Base-by-base conservation (phyloP, 148 eudicot species). In the Drosera capensis region DNA sequence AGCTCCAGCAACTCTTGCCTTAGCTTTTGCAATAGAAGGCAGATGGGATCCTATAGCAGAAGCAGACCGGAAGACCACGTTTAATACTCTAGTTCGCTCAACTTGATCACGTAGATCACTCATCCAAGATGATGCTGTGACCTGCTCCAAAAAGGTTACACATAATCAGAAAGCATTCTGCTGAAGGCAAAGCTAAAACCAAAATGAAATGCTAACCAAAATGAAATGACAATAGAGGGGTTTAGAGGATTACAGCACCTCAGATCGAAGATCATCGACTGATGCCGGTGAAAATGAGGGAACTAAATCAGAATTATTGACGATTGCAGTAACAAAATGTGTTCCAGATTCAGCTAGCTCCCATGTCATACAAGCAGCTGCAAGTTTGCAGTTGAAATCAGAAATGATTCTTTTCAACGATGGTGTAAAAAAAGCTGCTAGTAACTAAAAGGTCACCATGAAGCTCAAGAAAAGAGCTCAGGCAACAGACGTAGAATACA, bases 331-430 rank as follows among this genome's bases (percentile, higher is more conserved):
- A 35, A 88, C 73, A 59, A 88, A 88, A 49, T 79, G 80, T 52
- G 77, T 72, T 37, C 96, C 96, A 45, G 96, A 88, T 69, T 88
- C 94, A 3, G 96, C 96, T 55, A 88, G 71, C 47, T 83, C 94
- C 96, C 90, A 83, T 23, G 96, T 88, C 96, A 88, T 80, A 59
- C 96, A 83, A 43, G 96, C 96, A 70, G 94, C 96, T 88, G 77
- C 58, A 74, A 52, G 57, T 39, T 60, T 4, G 38, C 19, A 54
- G n/a, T 43, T 3, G 47, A 25, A 24, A 28, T 9, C 31, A 4
- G 9, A 28, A 28, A 4, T n/a, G n/a, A n/a, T n/a, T n/a, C n/a
- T n/a, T n/a, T n/a, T n/a, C n/a, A n/a, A n/a, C n/a, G n/a, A n/a
- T n/a, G n/a, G n/a, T n/a, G n/a, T n/a, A n/a, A n/a, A n/a, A n/a